phyloP scores from a whole-genome alignment of 805 yeast genomes.

The Candida tallmaniae region DNA sequence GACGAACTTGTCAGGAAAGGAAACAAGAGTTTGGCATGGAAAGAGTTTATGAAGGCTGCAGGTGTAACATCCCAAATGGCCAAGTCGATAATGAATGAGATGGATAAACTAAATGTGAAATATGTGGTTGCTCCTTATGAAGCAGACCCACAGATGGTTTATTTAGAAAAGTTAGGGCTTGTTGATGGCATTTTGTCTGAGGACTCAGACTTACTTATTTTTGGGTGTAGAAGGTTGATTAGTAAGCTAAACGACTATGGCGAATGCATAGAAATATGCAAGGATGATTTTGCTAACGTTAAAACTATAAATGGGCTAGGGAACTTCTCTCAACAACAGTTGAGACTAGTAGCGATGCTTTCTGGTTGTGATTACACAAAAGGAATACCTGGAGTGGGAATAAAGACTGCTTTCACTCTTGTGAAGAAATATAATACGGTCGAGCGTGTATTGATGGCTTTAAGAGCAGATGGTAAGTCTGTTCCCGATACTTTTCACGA shows the following conservation, averaged over 20 bases:
- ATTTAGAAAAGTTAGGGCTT: conserved; percentile 65
- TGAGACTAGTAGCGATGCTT: conserved; percentile 74
- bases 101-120: conserved; percentile 52
- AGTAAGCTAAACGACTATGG: conserved; percentile 81
- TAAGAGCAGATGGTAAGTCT: conserved; percentile 57
- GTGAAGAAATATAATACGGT: conserved; percentile 49
- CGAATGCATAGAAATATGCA: conserved; percentile 63
- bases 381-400: conserved; percentile 80
- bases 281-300: conserved; percentile 49
- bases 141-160: conserved; percentile 97
- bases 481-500: conserved; percentile 55
- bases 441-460: conserved; percentile 51
- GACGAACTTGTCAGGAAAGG: conserved; percentile 48
- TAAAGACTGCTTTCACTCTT: conserved; percentile 65
- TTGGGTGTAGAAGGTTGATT: conserved; percentile 73
- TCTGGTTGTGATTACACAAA: conserved; percentile 97
- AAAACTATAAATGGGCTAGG: conserved; percentile 47
- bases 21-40: conserved; percentile 56
- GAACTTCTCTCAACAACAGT: conserved; percentile 48
- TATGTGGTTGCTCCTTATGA: conserved; percentile 96
- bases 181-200: conserved; percentile 89
- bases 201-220: conserved; percentile 87
- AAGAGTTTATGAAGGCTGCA: conserved; percentile 70
- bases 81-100: conserved; percentile 69
- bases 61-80: conserved; percentile 92